Evolutionary conservation across 2,329 filamentous ascomycete species (phyloP).

Genomic region (Penicillium polonicum): DNA sequence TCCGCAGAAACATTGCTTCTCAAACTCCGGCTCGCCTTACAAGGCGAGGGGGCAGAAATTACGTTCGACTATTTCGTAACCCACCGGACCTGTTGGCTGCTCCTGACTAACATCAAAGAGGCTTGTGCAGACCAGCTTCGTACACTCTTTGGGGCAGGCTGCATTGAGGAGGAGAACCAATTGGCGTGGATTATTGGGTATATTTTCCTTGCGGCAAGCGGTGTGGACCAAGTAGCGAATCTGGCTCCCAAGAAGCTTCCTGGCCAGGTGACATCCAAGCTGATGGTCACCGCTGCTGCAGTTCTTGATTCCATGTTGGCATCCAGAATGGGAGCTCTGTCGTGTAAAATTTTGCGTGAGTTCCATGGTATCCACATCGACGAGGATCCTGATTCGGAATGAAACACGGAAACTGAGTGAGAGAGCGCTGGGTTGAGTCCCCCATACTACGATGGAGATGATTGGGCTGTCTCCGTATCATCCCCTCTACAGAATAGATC

Average conservation of each 20-base stretch:
- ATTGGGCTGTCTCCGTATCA: too few relatives aligned
- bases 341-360: not conserved
- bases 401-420: not conserved
- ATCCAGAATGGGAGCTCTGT: not conserved
- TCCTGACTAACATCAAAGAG: not conserved
- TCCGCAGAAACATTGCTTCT: too few relatives aligned
- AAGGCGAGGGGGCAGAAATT: too few relatives aligned
- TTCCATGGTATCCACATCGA: not conserved
- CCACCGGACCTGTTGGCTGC: not conserved
- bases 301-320: not conserved
- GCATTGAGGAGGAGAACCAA: not conserved
- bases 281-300: not conserved
- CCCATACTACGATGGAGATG: not conserved
- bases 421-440: not conserved
- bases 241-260: not conserved
- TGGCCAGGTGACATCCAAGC: not conserved
- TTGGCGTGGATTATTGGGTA: not conserved
- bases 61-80: too few relatives aligned
- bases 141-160: not conserved
- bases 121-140: not conserved
- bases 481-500: too few relatives aligned
- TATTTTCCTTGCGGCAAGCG: not conserved
- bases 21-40: too few relatives aligned
- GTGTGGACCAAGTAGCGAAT: not conserved
- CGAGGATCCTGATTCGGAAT: not conserved